Evolutionary conservation across 164 flowering plant genomes (phyloP).

Genomic region (Tinospora cordifolia): DNA sequence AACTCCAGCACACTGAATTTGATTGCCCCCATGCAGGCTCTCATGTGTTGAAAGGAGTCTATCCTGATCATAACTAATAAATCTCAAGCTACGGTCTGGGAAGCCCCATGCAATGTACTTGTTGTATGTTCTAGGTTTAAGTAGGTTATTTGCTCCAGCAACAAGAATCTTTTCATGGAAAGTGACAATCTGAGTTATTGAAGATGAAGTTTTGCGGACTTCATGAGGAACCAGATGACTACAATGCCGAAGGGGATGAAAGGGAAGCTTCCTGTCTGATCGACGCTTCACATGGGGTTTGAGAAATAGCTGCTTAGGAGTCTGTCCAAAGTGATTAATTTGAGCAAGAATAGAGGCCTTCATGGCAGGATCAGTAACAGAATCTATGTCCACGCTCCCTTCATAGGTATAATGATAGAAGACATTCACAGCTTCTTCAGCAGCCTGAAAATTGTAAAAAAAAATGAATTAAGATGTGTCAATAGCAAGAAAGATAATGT

Average conservation of each 20-base stretch:
- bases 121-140: conserved; percentile 74
- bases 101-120: conserved; percentile 96
- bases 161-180: conserved; percentile 69
- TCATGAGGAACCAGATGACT: conserved; percentile 61
- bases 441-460: conserved; percentile 48
- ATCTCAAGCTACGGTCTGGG: conserved; percentile 88
- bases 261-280: conserved; percentile 57
- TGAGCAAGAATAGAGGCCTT: conserved; percentile 98
- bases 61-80: conserved; percentile 85
- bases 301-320: conserved; percentile 86
- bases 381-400: conserved; percentile 95
- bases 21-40: conserved; percentile 86
- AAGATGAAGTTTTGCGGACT: conserved; percentile 47
- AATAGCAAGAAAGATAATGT: neutral
- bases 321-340: conserved; percentile 97
- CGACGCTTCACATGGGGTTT: conserved; percentile 85
- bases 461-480: neutral
- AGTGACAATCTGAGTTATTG: conserved; percentile 55
- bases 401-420: conserved; percentile 98
- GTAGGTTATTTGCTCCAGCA: conserved; percentile 59
- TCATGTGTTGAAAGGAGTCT: conserved; percentile 90
- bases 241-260: conserved; percentile 71
- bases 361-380: conserved; percentile 93
- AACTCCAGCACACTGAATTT: conserved; percentile 76
- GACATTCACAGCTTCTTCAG: conserved; percentile 95